Evolutionary conservation across 2,329 filamentous ascomycete species (phyloP), one percentile per base, ranked within the genome.

Genomic region (Escovopsis sp.): DNA sequence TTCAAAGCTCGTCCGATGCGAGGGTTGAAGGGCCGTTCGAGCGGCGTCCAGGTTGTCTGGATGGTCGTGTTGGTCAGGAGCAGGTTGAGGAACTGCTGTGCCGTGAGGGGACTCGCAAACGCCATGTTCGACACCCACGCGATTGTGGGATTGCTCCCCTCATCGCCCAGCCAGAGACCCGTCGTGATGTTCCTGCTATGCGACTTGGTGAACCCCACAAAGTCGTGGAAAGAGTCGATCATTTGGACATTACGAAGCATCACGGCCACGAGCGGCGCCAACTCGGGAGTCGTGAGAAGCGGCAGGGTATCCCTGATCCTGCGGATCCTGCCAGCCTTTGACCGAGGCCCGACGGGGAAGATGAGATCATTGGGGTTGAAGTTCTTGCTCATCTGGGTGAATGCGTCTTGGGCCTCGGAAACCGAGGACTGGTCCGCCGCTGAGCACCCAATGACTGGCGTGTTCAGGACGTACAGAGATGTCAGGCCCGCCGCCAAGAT

Each of bases 401-500:
- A 61, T 44, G 43, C 64, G 50, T 55, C 63, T 49, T 63, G 48
- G 0, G 59, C 60, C 5, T 53, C 51, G 6, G 55, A 55, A 33
- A 65, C 66, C 1, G 69, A 69, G 0, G 70, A 53, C 38, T 68
- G 63, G 2, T 69, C 65, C 0, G 57, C 55, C 1, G 73, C 70
- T 12, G 67, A 63, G 53, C 80, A 84, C 3, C 64, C 67, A 0
- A 59, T 64, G 1, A 67, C 66, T 4, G 58, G 51, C 50, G 77
- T 77, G 38, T 65, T 61, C 36, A 72, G 69, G 7, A 95, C 64
- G 52, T 89, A 88, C 2, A 93, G 67, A 4, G 81, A 84, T 0
- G 87, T 84, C 12, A 94, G 64, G 0, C 80, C 85, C 15, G 85
- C 82, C 1, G 85, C 83, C 43, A 86, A 67, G 42, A 95, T 73